Conservation (phyloP, 345 rosid species). For the Ailanthus altissimus region DNA sequence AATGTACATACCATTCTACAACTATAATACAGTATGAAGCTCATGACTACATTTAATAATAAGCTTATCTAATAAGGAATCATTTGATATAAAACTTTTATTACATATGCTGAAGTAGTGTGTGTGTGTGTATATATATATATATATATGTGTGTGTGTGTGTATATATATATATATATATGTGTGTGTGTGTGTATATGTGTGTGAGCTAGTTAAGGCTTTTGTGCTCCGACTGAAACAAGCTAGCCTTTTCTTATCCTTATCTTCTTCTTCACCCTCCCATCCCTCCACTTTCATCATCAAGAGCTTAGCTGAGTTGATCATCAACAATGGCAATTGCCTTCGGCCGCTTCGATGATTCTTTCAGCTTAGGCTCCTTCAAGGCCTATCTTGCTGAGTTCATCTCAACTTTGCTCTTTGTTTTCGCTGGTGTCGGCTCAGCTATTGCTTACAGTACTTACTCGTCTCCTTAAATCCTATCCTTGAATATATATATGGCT, state of each 20-base stretch:
- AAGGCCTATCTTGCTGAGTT: conserved; percentile 91
- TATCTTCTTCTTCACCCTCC: background rate
- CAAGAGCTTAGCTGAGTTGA: background rate
- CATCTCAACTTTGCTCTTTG: conserved; percentile 91
- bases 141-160: too few species aligned
- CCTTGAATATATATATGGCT: background rate
- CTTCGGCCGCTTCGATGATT: conserved; percentile 80
- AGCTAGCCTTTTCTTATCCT: background rate
- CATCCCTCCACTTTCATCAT: background rate
- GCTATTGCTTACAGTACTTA: conserved; percentile 80
- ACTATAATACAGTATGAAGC: background rate
- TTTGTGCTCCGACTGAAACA: conserved; percentile 15
- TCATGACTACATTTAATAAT: conserved; percentile 11
- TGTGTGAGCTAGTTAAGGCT: conserved; percentile 13
- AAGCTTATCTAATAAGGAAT: background rate
- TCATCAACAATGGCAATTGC: conserved; percentile 52
- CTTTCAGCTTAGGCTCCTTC: conserved; percentile 75
- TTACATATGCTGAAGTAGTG: background rate
- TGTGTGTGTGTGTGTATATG: too few species aligned
- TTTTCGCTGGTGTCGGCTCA: conserved; percentile 93
- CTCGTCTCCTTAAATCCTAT: background rate
- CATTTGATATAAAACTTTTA: background rate
- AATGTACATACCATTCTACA: background rate
- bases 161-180: conserved; percentile 6
- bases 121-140: conserved; percentile 6